Conservation (phyloP, 257 asterid genomes). For the Ballota nigra region DNA sequence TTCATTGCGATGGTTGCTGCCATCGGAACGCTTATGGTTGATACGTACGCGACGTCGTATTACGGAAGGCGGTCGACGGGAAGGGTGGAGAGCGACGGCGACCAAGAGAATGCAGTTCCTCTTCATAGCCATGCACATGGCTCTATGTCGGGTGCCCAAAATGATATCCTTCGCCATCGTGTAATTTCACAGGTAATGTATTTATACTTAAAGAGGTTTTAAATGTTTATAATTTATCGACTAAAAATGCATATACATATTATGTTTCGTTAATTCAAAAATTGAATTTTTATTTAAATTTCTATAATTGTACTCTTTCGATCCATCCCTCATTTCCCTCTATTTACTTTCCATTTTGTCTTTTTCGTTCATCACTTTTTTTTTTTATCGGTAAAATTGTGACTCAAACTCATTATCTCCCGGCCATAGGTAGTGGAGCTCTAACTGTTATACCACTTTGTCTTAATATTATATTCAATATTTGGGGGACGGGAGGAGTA, state of each 20-base stretch:
- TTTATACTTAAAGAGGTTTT: background rate
- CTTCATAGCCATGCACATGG: constrained; percentile 45
- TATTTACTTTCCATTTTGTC: no score
- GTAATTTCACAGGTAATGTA: constrained; percentile 43
- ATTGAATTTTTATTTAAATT: background rate
- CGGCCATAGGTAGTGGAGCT: no score
- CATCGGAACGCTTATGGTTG: constrained; percentile 42
- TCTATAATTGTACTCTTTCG: no score
- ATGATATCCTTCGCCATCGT: constrained; percentile 40
- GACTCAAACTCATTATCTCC: no score
- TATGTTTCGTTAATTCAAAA: background rate
- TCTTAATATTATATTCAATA: no score
- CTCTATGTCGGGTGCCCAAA: constrained; percentile 16
- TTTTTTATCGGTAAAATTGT: no score
- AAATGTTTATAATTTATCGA: background rate
- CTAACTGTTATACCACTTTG: no score
- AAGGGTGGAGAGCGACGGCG: constrained; percentile 6
- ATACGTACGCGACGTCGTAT: constrained; percentile 31
- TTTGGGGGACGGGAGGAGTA: no score
- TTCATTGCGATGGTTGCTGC: constrained; percentile 44
- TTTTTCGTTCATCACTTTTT: no score
- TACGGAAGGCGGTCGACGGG: constrained; percentile 13
- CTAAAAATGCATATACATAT: no score
- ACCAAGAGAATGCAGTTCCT: background rate
- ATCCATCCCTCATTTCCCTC: no score